Conservation (phyloP, 306 rosid species). For the Ceratonia siliqua region DNA sequence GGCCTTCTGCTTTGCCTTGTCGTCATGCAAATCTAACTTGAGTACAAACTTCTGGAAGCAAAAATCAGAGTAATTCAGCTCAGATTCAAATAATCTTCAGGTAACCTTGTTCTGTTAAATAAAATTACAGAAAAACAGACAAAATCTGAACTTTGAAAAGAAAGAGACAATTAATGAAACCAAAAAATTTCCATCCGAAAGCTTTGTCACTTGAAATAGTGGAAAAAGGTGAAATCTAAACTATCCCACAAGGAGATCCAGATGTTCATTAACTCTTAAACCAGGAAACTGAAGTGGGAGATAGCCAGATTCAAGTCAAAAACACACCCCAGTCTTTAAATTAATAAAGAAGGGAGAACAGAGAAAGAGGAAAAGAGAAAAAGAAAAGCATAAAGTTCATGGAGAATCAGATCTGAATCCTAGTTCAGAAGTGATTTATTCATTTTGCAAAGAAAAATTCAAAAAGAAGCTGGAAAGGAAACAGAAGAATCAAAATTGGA, state of each 20-base stretch:
- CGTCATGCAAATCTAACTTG: constrained; percentile 75
- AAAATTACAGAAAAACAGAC: not conserved
- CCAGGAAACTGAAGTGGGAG: constrained; percentile 27
- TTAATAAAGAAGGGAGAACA: not conserved
- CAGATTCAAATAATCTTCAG: constrained; percentile 23
- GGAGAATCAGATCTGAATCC: constrained; percentile 37
- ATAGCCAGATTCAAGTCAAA: constrained; percentile 24
- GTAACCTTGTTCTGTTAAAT: not conserved
- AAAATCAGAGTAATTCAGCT: constrained; percentile 38
- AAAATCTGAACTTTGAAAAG: constrained; percentile 25
- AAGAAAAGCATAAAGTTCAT: constrained; percentile 24
- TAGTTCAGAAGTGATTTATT: constrained; percentile 25
- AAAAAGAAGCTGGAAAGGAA: not conserved
- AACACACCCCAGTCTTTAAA: constrained; percentile 7
- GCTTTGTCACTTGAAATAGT: not conserved
- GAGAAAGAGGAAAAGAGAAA: not conserved
- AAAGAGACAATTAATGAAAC: constrained; percentile 2
- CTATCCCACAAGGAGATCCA: constrained; percentile 4
- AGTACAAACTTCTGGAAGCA: constrained; percentile 71
- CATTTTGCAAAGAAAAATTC: not conserved
- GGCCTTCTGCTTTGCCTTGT: constrained; percentile 89
- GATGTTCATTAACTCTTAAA: constrained; percentile 22
- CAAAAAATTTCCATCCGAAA: not conserved
- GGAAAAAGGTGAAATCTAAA: not conserved
- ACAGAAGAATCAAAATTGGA: constrained; percentile 26